Base-by-base conservation (phyloP, 2,329 filamentous ascomycete genomes). In the Shiraia sp. region DNA sequence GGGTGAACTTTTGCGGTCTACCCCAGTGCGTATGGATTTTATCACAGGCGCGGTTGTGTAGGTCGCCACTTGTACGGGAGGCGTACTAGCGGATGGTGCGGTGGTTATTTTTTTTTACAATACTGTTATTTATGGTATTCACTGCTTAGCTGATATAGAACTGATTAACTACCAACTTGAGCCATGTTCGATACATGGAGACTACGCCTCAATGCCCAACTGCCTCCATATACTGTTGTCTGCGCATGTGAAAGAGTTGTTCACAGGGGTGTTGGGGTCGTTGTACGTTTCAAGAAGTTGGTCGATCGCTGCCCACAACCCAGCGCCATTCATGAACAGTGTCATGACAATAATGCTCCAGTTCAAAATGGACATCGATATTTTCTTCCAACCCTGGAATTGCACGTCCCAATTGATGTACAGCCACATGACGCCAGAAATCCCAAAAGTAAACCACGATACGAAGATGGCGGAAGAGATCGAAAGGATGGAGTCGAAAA, bases 401-500 rank as follows among this genome's bases (percentile, higher is more conserved):
- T 70, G 73, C 32, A 65, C 62, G n/a, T 68, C 68, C 57, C 71
- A 72, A 51, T 73, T 49, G 14, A 26, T 12, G 5, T 7, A 37
- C 17, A 31, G 59, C 75, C 56, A 66, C 35, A 48, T 37, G 12
- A 47, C 36, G 24, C 25, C 50, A 0, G 53, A 47, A 9, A 59
- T 50, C 19, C 50, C 49, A 42, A 68, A 77, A 25, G 79, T 82
- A 65, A 87, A 87, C 83, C 83, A 86, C 34, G 76, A 80, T 14
- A 78, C 80, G 45, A 86, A 85, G 2, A 85, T 65, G 2, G 82
- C 53, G 5, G 57, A 58, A 10, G 86, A 78, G 17, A 87, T 66
- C 12, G 78, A 79, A 9, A 88, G 71, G 6, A 88, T 71, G 37
- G 79, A 77, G 59, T 79, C 80, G 70, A 88, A 88, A 31, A 82